Conservation (phyloP, 1,284 basidiomycete genomes). For the Athelia psychrophila region DNA sequence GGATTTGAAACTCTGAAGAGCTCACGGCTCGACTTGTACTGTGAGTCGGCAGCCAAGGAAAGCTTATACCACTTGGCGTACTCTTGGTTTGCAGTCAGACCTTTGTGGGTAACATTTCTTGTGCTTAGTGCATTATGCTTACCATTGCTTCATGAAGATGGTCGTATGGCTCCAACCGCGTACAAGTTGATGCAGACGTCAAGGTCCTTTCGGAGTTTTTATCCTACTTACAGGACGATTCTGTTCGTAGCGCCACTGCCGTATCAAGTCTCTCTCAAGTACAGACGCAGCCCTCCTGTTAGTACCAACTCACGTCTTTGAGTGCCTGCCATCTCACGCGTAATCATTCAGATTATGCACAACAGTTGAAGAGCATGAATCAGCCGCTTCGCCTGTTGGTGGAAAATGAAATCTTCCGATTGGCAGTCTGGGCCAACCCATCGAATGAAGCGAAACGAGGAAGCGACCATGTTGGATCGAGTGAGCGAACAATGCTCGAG, state of each 20-base stretch:
- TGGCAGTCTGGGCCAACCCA: conserved; percentile 92
- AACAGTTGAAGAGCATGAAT: conserved; percentile 61
- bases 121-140: conserved; percentile 1
- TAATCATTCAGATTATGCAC: conserved; percentile 47
- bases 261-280: conserved; percentile 70
- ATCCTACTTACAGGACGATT: conserved; percentile 73
- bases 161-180: conserved; percentile 91
- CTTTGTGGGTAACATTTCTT: conserved; percentile 59
- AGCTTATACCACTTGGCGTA: conserved; percentile 80
- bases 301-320: no score
- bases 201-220: conserved; percentile 86
- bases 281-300: conserved; percentile 38
- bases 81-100: conserved; percentile 89
- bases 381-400: conserved; percentile 79
- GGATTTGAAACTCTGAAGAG: conserved; percentile 92
- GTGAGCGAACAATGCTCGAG: conserved; percentile 59
- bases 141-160: conserved; percentile 55
- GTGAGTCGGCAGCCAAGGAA: conserved; percentile 79
- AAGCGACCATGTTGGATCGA: conserved; percentile 50
- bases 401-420: conserved; percentile 86
- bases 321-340: no score
- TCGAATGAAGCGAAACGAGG: conserved; percentile 73
- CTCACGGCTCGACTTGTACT: conserved; percentile 81
- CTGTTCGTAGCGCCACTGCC: conserved; percentile 58
- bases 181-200: conserved; percentile 88